Conservation (phyloP, 768 basidiomycete species). For the Psilocybe tampanensis region DNA sequence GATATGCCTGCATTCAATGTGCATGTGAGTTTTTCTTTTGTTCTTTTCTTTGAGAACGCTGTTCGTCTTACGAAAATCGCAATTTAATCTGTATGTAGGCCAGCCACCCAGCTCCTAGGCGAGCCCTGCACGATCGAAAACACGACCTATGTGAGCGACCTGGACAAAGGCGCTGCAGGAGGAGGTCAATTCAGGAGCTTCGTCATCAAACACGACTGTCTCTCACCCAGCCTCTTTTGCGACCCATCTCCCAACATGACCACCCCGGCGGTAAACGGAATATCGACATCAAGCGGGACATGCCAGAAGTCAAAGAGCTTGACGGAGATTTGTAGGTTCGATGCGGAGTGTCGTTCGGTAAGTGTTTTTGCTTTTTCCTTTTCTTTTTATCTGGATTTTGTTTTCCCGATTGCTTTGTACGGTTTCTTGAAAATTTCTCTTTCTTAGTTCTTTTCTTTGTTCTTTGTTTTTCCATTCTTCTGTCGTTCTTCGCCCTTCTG, state of each 20-base stretch:
- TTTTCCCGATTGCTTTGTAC: too few relatives aligned
- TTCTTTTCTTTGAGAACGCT: not conserved
- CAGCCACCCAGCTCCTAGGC: constrained; percentile 55
- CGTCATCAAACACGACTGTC: constrained; percentile 63
- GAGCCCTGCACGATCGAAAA: constrained; percentile 46
- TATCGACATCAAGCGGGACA: too few relatives aligned
- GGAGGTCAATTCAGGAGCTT: constrained; percentile 45
- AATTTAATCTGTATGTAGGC: constrained; percentile 34
- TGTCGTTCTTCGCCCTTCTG: too few relatives aligned
- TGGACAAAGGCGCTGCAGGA: constrained; percentile 41
- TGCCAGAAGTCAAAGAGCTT: constrained; percentile 49
- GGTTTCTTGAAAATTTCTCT: too few relatives aligned
- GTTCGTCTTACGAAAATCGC: not conserved
- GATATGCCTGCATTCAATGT: constrained; percentile 57
- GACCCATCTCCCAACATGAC: too few relatives aligned
- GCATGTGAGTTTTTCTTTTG: constrained; percentile 48
- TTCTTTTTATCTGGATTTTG: not conserved
- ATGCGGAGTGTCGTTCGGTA: constrained; percentile 56
- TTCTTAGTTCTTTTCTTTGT: too few relatives aligned
- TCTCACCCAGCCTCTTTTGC: constrained; percentile 55
- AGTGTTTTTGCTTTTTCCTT: constrained; percentile 11
- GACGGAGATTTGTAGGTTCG: constrained; percentile 45
- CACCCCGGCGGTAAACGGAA: too few relatives aligned
- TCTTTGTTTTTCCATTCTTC: too few relatives aligned
- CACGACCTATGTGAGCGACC: constrained; percentile 36